Evolutionary conservation across 495 filamentous ascomycete species (phyloP), one percentile per base, ranked within the genome.

Genomic region (Aspergillus diversus): DNA sequence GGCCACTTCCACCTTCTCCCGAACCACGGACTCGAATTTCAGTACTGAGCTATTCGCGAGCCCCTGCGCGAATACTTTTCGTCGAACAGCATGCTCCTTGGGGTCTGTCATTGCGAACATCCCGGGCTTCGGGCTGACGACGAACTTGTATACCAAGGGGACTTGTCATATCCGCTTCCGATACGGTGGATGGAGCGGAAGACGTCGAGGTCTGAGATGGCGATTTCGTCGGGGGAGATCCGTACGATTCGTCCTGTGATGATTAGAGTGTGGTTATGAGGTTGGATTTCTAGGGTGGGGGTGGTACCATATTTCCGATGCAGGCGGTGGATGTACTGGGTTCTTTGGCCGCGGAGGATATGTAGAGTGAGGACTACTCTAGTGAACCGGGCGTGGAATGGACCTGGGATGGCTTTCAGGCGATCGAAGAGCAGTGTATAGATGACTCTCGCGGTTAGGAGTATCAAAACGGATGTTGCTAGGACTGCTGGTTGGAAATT

Each of bases 111-210:
- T 73, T 34, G 50, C 68, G 55, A 80, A 78, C 34, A 78, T 9
- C 4, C 37, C 54, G 33, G 51, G 31, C 33, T 48, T 31, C 7
- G 13, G 34, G n/a, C 57, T 50, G 21, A 61, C 57, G 0, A 50
- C 15, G 27, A 75, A 59, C 33, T 60, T 57, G 39, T 27, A 33
- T 70, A 70, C 34, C 58, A 70, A 3, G 62, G 35, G 0, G 35
- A 39, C 27, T 66, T 69, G 7, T 59, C 39, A 43, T 59, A 69
- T 37, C 21, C 50, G 5, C 57, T 57, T 54, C 77, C 77, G 31
- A 74, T 55, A 6, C 69, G 56, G 62, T 80, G 75, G 32, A 80
- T 79, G 34, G 68, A 63, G 48, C 73, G 71, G 8, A 68, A 70
- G 7, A 63, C 66, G 3, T 53, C 53, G 5, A 69, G 57, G 31